Percentiles rank a stretch among this genome's conserved stretches.
Conservation (phyloP, 225 moss, liverwort and hornwort genomes). For the Thuidium tamariscinum region DNA sequence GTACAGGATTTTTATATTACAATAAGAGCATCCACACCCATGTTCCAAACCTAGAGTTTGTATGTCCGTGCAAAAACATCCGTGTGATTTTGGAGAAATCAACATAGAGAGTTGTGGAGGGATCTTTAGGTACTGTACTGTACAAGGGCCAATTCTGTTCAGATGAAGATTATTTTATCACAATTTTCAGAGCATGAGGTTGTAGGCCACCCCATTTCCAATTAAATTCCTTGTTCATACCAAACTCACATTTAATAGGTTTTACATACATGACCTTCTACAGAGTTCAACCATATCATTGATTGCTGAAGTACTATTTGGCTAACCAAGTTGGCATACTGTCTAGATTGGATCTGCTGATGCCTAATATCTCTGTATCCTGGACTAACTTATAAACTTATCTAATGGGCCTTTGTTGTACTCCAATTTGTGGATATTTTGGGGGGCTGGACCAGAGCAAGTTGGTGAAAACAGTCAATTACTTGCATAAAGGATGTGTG, state of each 20-base stretch:
- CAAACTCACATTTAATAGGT: not conserved
- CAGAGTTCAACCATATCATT: not conserved
- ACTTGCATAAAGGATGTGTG: constrained; percentile 61
- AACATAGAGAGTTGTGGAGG: not conserved
- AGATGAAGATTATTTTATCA: not conserved
- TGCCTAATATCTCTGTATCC: not conserved
- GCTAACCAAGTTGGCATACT: not conserved
- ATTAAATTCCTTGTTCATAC: not conserved
- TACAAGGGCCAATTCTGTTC: not conserved
- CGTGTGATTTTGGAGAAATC: not conserved
- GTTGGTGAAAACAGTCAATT: constrained; percentile 59
- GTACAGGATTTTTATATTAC: not conserved
- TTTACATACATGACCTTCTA: not conserved
- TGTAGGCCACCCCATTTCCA: not conserved
- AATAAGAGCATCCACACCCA: not conserved
- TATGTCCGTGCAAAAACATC: rapidly evolving
- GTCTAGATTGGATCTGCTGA: not conserved
- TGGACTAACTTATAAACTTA: not conserved
- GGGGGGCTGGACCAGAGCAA: constrained; percentile 43
- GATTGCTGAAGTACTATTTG: not conserved
- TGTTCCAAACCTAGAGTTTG: not conserved
- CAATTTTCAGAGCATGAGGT: not conserved
- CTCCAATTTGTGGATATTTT: not conserved
- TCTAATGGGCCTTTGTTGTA: not conserved
- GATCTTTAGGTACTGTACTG: not conserved